Base-by-base conservation (phyloP, 2,329 filamentous ascomycete species). In the Claviceps arundinis region DNA sequence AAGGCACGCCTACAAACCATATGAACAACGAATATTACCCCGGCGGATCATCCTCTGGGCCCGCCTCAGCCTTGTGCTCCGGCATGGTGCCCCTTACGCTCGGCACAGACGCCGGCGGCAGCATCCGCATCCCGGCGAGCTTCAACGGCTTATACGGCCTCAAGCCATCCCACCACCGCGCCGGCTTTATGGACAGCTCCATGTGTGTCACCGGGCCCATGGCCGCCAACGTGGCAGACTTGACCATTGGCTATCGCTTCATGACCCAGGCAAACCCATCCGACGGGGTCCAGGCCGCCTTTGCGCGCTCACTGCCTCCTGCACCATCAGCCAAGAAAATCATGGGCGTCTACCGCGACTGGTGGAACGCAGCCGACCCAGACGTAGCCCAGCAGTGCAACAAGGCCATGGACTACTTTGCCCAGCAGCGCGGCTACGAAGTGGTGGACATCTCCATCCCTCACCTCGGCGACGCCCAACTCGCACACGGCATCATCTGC, bases 91-190 rank as follows among this genome's bases (percentile, higher is more conserved):
- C 87, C n/a, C 81, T 89, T 55, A 78, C 80, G 1, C 72, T 90
- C 26, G 88, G 86, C 40, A 84, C 82, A 5, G 87, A 91, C 59
- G 84, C 85, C 1, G 85, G 87, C 40, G 87, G 87, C 54, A 87
- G 82, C 55, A 78, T 88, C 52, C 81, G 88, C 41, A 78, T 93
- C 40, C 88, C 88, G 0, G 70, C 82, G 0, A 75, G 77, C 37
- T 91, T 86, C 70, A 93, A 87, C 64, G 87, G 88, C 48, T 68
- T 88, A 22, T 95, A 85, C 66, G 89, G 89, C 2, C 74, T 95
- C 54, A 95, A 95, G 67, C 74, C 87, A 1, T 83, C 80, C 0
- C 85, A 93, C 62, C 78, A 84, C 61, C 82, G 89, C 40, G 77
- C 86, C 5, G 77, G 77, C 44, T 73, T 68, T 53, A 73, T 74